Evolutionary conservation across 768 basidiomycete genomes (phyloP), one percentile per base, ranked within the genome.

Genomic region (Polyporus arcularius): DNA sequence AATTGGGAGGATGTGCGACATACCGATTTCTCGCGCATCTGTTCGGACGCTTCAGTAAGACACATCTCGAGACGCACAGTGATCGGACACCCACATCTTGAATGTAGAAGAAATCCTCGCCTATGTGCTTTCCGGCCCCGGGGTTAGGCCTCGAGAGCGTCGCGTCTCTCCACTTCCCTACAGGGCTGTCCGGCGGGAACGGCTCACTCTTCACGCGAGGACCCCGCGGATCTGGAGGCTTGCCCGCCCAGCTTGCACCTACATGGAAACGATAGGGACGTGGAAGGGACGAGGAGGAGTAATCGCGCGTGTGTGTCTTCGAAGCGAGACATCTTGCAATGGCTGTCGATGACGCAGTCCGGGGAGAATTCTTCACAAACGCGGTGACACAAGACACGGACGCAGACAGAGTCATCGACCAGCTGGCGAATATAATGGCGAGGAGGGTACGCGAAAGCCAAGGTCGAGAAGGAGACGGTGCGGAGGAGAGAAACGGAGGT

Each of bases 21-120:
- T 79, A 93, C 91, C 79, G 91, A 92, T 57, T 79, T 76, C 69
- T 85, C 85, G 48, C 84, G 83, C 91, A 92, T 92, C 91, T 93
- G 43, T 46, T 46, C 45, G 26, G 11, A 48, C 32, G 35, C 62
- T 60, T 67, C 55, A 49, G 53, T 26, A 46, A 47, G 35, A 31
- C 35, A 42, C 42, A 52, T n/a, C 18, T 49, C 28, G 41, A 32
- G 18, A 30, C 30, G 35, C 26, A 64, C 15, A 42, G 28, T 31
- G 28, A 2, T 6, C 40, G 28, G 26, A 14, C 45, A 74, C 86
- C 67, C 67, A 87, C 91, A 76, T 89, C 75, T 75, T 91, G 86
- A 1, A 90, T 80, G 65, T 83, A 86, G 67, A 83, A 86, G 72
- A 85, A 85, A 67, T 85, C 84, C 60, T 85, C 83, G n/a, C 84